phyloP scores from a whole-genome alignment of 148 eudicot species.

The Arbutus unedo region DNA sequence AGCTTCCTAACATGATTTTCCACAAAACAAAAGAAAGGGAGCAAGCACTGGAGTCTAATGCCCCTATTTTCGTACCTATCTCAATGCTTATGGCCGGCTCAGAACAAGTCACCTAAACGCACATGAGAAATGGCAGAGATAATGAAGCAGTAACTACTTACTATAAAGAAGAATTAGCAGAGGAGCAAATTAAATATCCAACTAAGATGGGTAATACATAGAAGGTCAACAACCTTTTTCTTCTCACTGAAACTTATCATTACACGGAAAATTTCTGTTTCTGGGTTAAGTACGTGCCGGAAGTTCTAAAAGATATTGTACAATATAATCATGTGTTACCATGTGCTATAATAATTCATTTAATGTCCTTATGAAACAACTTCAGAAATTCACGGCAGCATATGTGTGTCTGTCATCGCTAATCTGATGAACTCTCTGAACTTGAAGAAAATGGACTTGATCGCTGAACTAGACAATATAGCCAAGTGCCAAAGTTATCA shows the following conservation, averaged over 20 bases:
- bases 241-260: not conserved
- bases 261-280: not conserved
- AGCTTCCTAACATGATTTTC: not conserved
- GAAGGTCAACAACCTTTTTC: not conserved
- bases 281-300: not conserved
- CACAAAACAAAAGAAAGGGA: constrained; percentile 8
- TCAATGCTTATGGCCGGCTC: not conserved
- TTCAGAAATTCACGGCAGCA: not conserved
- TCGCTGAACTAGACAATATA: not conserved
- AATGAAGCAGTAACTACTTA: not conserved
- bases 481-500: not conserved
- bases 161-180: not conserved
- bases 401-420: not conserved
- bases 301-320: not conserved
- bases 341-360: not conserved
- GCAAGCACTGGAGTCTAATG: constrained; percentile 3
- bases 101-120: not conserved
- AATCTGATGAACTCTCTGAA: not conserved
- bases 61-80: not conserved
- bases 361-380: too few species aligned
- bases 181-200: not conserved
- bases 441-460: not conserved
- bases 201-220: not conserved
- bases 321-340: not conserved
- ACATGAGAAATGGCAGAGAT: not conserved